Evolutionary conservation across 768 basidiomycete genomes (phyloP), one percentile per base, ranked within the genome.

Genomic region (Daedaleopsis sinensis): DNA sequence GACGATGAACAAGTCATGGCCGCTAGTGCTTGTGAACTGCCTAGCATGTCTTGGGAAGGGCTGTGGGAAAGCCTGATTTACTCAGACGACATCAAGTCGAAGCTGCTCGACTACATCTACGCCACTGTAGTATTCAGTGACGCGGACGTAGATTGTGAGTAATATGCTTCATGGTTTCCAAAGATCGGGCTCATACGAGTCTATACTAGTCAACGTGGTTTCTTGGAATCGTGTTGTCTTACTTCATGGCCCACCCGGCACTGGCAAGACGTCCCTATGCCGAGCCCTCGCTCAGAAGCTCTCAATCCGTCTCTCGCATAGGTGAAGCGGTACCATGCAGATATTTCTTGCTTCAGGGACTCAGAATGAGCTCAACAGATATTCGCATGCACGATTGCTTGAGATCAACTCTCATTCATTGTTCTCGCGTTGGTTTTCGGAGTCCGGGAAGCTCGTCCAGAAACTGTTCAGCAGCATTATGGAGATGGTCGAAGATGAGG

Each of bases 391-490:
- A 38, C 91, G 94, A 49, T 79, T 99, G 12, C 83, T 99, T 48
- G 97, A 99, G 74, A 97, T 99, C 70, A 98, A 98, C 72, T 96
- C 97, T 0, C 97, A 98, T 76, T 98, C 96, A 1, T 82, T 99
- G 16, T 98, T 99, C 73, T 96, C 94, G 16, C 92, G 95, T 67
- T 99, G 97, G 96, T 99, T 98, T 76, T 98, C 96, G 0, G 97
- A 99, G 72, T 97, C 95, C 0, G 97, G 97, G 16, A 99, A 99
- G 74, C 86, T 99, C 32, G 97, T 99, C 1, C 96, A 98, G 70
- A 85, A 91, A 50, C 79, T 99, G 18, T 99, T 98, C 72, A 84
- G 82, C 42, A 91, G 84, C 60, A 94, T 99, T 58, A 91, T 84
- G 42, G 95, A 97, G 65, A 82, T 98, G 75, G 89, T 92, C 0